A percentile compares a stretch with the other conserved stretches of the same genome.
phyloP scores from a whole-genome alignment of 768 basidiomycete genomes.

The Auriscalpium microsporum region DNA sequence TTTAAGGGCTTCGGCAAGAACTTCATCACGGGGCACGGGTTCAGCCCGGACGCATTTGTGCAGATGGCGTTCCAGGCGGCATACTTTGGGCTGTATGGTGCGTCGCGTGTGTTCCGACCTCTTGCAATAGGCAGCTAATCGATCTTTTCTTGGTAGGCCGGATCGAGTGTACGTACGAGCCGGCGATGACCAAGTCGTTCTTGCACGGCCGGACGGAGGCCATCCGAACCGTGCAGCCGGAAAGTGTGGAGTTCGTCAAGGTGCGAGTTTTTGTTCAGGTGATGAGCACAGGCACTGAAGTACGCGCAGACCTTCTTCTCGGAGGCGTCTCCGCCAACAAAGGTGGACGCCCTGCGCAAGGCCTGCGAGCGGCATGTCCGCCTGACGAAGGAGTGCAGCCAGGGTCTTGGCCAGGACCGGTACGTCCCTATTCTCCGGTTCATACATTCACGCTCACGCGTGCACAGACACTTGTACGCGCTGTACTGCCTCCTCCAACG shows the following conservation, averaged over 20 bases:
- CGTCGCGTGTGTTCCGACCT: constrained; percentile 9
- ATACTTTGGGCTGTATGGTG: constrained; percentile 86
- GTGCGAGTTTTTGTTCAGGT: constrained; percentile 26
- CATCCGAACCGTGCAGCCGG: constrained; percentile 80
- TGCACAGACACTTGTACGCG: constrained; percentile 77
- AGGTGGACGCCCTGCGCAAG: constrained; percentile 64
- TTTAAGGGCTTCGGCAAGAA: constrained; percentile 91
- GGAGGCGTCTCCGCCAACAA: constrained; percentile 58
- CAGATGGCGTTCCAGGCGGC: constrained; percentile 99
- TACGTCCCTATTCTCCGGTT: constrained; percentile 18
- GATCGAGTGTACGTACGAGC: constrained; percentile 93
- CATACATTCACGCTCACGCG: not conserved
- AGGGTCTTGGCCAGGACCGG: constrained; percentile 91
- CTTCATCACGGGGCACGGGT: constrained; percentile 90
- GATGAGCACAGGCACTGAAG: not conserved
- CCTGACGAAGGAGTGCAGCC: constrained; percentile 81
- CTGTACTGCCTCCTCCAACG: constrained; percentile 88
- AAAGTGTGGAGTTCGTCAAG: constrained; percentile 82
- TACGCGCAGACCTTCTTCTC: constrained; percentile 70
- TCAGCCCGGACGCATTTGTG: constrained; percentile 96
- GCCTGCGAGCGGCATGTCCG: constrained; percentile 83
- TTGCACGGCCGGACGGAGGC: constrained; percentile 94
- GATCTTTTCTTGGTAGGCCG: constrained; percentile 37
- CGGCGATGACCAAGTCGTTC: constrained; percentile 96
- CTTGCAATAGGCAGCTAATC: no score